Evolutionary conservation across 1,139 yeast species (phyloP), one percentile per base, ranked within the genome.

Genomic region (Protomyces macrosporus): DNA sequence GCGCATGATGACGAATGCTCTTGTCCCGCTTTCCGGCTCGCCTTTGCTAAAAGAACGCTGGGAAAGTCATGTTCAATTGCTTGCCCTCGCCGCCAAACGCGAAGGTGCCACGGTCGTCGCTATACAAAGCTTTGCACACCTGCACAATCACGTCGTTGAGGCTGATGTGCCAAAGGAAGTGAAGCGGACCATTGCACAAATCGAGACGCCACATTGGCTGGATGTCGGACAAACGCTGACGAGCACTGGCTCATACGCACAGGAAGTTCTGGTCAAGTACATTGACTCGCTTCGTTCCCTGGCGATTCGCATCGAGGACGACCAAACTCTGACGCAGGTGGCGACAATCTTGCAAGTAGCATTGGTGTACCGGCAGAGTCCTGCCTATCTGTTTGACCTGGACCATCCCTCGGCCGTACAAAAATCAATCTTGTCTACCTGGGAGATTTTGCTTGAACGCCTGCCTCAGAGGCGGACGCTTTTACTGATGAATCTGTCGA

Each of bases 401-500:
- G 65, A 63, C 61, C 53, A 55, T 36, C 45, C 45, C 32, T 48
- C 65, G 1, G 34, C 48, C 36, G 53, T 57, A 6, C 65, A 63
- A 33, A 58, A 51, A 42, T 37, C 55, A 6, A 40, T 40, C 34
- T 10, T 51, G 10, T n/a, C 52, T 9, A 36, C 53, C 3, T 34
- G 42, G 23, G 45, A 16, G 34, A 16, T 34, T 12, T 23, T 58
- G n/a, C 45, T 52, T 4, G 56, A 52, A 37, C 32, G 42, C 7
- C 36, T 32, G n/a, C 52, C 62, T 12, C 35, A 16, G 5, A n/a
- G 6, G 14, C 42, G 45, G n/a, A n/a, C 10, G 4, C 6, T 34
- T 5, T 10, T 58, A 6, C 32, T 34, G 16, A 12, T 14, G 6
- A 14, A 34, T 5, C 4, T 52, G 14, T 6, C 56, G n/a, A 33